Evolutionary conservation across 164 flowering plant genomes (phyloP).

Genomic region (Sedum album): DNA sequence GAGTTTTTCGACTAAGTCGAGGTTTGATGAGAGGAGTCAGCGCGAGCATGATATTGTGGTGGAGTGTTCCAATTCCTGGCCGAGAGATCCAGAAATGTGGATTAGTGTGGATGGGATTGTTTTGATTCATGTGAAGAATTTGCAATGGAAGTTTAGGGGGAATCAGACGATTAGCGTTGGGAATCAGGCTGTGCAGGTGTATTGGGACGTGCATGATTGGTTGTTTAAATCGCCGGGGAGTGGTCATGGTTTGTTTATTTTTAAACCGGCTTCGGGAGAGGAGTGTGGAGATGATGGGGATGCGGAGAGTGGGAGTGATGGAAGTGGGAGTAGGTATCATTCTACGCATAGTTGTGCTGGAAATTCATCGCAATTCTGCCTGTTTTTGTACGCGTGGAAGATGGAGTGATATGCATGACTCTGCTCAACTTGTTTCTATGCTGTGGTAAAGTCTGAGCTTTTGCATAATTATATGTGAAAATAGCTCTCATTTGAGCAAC

Average conservation of each 20-base stretch:
- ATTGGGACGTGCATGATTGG: constrained; percentile 75
- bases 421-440: not conserved
- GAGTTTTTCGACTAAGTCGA: constrained; percentile 60
- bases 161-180: constrained; percentile 40
- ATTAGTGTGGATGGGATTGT: constrained; percentile 50
- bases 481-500: not conserved
- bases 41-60: constrained; percentile 68
- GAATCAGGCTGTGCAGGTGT: constrained; percentile 38
- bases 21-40: constrained; percentile 41
- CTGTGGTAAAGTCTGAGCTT: not conserved
- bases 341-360: constrained; percentile 12
- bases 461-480: not conserved
- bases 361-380: constrained; percentile 23
- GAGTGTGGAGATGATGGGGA: constrained; percentile 16
- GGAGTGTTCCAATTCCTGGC: constrained; percentile 54
- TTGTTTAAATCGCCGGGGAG: constrained; percentile 35
- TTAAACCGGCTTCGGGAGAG: constrained; percentile 32
- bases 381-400: constrained; percentile 31
- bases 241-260: constrained; percentile 45
- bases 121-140: constrained; percentile 37
- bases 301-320: constrained; percentile 12
- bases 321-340: constrained; percentile 17
- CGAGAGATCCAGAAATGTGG: constrained; percentile 56
- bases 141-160: constrained; percentile 72
- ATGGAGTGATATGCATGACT: constrained; percentile 18